A percentile compares a stretch with the other conserved stretches of the same genome.
phyloP scores from a whole-genome alignment of 129 eudicot genomes.

The Saposhnikovia divaricata region DNA sequence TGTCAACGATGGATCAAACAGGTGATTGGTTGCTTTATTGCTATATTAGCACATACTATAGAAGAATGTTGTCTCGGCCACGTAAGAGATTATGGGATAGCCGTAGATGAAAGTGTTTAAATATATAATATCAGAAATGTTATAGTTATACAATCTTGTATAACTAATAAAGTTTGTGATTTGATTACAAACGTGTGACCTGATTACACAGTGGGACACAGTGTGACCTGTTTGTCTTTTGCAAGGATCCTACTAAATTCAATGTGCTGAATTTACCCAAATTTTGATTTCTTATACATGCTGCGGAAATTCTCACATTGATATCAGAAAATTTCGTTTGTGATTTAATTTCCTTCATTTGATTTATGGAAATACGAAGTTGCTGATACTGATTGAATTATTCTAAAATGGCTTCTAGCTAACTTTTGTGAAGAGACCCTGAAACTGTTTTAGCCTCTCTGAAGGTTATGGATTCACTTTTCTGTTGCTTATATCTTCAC shows the following conservation, averaged over 20 bases:
- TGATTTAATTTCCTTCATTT: background rate
- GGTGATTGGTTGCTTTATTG: slow-evolving; percentile 30
- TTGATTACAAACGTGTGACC: background rate
- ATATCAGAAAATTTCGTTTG: too few species aligned
- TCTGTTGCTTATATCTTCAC: slow-evolving; percentile 70
- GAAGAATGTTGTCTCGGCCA: background rate
- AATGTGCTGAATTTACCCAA: background rate
- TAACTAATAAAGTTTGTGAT: too few species aligned
- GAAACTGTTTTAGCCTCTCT: slow-evolving; percentile 18
- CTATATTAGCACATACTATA: background rate
- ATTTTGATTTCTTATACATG: background rate
- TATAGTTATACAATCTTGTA: background rate
- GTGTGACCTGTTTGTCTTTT: background rate
- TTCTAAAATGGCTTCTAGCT: background rate
- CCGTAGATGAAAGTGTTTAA: background rate
- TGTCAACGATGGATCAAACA: slow-evolving; percentile 80
- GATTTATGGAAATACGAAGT: background rate
- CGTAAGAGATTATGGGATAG: background rate
- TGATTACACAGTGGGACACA: background rate
- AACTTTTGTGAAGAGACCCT: slow-evolving; percentile 9
- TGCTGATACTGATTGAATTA: background rate
- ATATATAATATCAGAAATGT: background rate
- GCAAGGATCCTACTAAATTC: background rate
- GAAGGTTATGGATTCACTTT: slow-evolving; percentile 96
- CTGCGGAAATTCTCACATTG: background rate